Percentiles rank a stretch among this genome's conserved stretches.
Conservation (phyloP, 352 stramenopile species). For the Aphanomyces stellatus region DNA sequence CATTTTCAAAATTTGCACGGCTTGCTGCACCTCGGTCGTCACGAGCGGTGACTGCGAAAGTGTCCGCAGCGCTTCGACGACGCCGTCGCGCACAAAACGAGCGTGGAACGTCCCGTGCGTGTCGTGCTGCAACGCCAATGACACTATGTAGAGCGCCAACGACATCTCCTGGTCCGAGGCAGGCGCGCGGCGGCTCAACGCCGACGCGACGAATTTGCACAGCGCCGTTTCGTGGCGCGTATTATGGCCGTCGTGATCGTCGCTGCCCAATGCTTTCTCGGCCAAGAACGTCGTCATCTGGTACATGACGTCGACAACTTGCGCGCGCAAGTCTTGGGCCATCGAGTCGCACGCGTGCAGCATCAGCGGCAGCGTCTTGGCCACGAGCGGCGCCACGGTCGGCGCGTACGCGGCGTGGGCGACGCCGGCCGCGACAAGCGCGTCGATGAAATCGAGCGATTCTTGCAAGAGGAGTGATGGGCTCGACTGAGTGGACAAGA, state of each 20-base stretch:
- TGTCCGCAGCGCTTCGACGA: background rate
- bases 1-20: background rate
- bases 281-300: background rate
- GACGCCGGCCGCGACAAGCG: background rate
- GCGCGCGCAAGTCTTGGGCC: background rate
- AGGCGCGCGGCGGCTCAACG: background rate
- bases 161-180: background rate
- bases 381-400: background rate
- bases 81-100: slow-evolving; percentile 3
- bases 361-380: background rate
- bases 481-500: background rate
- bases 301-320: background rate
- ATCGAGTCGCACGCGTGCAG: background rate
- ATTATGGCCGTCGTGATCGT: no score
- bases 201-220: background rate
- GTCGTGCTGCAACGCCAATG: background rate
- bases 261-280: background rate
- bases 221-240: background rate
- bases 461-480: background rate
- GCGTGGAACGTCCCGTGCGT: background rate
- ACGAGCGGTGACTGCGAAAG: background rate
- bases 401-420: background rate
- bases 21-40: background rate
- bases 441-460: background rate
- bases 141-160: background rate